phyloP scores from a whole-genome alignment of 2,329 filamentous ascomycete species.

The Ophiostoma quercus region DNA sequence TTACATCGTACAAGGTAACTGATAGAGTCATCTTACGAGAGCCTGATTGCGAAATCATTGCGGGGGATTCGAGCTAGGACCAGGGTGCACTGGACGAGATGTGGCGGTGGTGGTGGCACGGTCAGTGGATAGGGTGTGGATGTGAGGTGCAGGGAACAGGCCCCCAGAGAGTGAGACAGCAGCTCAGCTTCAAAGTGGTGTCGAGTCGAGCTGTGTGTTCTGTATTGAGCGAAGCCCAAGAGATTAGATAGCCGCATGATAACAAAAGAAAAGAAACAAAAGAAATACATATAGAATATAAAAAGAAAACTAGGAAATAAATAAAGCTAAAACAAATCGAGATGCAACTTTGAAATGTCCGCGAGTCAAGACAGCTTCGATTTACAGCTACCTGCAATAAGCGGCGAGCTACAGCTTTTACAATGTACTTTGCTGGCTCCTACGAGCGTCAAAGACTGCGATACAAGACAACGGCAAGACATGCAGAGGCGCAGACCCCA shows the following conservation, averaged over 20 bases:
- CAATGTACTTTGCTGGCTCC: background rate
- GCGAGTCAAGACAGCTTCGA: background rate
- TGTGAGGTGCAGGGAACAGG: slow-evolving; percentile 1
- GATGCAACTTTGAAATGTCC: background rate
- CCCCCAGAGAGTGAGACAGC: background rate
- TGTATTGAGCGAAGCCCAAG: background rate
- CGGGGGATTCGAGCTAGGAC: slow-evolving; percentile 13
- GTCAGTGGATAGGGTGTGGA: background rate
- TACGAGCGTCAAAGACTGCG: background rate
- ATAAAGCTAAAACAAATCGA: background rate
- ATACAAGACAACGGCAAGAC: background rate
- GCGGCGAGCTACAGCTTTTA: background rate
- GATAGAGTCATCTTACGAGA: background rate
- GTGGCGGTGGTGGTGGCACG: background rate
- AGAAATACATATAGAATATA: background rate
- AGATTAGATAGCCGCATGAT: background rate
- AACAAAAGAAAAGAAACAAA: background rate
- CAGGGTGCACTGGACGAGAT: slow-evolving; percentile 2
- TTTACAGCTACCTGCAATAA: background rate
- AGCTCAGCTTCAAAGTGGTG: background rate
- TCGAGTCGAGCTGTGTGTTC: background rate
- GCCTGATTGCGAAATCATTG: background rate
- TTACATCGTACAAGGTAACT: background rate
- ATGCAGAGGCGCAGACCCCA: background rate
- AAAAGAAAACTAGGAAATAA: background rate